Evolutionary conservation across 2,329 filamentous ascomycete genomes (phyloP).

Genomic region (Aspergillus pseudotamarii): DNA sequence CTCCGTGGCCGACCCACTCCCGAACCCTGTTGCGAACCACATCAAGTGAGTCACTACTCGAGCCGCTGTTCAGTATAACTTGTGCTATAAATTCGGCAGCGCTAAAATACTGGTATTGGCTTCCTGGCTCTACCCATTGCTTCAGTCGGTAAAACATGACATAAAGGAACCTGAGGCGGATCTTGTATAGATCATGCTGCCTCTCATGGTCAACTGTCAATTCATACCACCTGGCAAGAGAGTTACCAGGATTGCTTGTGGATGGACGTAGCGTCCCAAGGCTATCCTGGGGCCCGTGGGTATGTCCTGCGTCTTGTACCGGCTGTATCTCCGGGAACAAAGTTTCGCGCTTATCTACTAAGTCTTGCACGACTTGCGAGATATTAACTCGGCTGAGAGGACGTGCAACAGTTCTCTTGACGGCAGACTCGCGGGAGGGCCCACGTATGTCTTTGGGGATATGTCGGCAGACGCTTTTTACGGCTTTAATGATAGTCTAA

Average conservation of each 20-base stretch:
- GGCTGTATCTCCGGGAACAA: not conserved
- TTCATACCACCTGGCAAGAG: slow-evolving; percentile 1
- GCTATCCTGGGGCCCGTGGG: not conserved
- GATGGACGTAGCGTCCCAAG: not conserved
- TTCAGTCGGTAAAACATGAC: slow-evolving; percentile 2
- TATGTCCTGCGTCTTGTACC: no score
- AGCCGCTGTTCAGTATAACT: not conserved
- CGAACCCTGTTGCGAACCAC: not conserved
- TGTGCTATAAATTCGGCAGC: slow-evolving; percentile 2
- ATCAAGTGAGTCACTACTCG: not conserved
- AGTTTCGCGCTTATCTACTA: slow-evolving; percentile 3
- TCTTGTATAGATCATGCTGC: slow-evolving; percentile 3
- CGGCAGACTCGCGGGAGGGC: not conserved
- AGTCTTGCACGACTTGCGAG: slow-evolving; percentile 5
- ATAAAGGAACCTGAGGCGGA: slow-evolving; percentile 6
- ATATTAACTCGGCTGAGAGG: not conserved
- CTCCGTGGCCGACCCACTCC: slow-evolving; percentile 2
- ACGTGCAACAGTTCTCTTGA: slow-evolving; percentile 2
- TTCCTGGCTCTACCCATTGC: slow-evolving; percentile 4
- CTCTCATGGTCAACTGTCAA: slow-evolving; percentile 1
- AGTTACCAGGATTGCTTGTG: not conserved
- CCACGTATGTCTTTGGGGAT: slow-evolving; percentile 3
- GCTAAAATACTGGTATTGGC: slow-evolving; percentile 5
- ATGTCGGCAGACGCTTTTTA: slow-evolving; percentile 1
- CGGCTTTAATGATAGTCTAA: slow-evolving; percentile 5